Evolutionary conservation across 495 filamentous ascomycete genomes (phyloP), one percentile per base, ranked within the genome.

Genomic region (Penicillium goetzii): DNA sequence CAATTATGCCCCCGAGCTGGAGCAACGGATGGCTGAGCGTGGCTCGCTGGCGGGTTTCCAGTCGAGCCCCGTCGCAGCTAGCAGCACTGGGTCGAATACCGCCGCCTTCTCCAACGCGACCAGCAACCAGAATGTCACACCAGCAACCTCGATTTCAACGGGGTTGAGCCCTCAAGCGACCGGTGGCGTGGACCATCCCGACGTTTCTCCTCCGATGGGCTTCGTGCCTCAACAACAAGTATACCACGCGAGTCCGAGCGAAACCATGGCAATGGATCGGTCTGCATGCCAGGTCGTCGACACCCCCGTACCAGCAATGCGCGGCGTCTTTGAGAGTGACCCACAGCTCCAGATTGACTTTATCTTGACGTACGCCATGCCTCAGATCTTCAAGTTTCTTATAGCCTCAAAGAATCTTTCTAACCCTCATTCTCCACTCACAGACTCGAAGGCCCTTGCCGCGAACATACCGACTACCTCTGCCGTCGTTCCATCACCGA

Each of bases 361-460:
- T 82, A 93, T 98, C 56, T 85, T 97, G 78, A 91, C 90, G 92
- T 97, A 91, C 80, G 92, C 86, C 71, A 59, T 65, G 38, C 50
- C 25, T 41, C 40, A 7, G 11, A 43, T 51, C 50, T 23, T 50
- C 43, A 17, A 25, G 40, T 41, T 33, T n/a, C 32, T 51, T 34
- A 21, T n/a, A 53, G 7, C 30, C 9, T 25, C 28, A 3, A 34
- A 12, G n/a, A 56, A 51, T 32, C 41, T 56, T 56, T 45, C 70
- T 67, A 67, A 72, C 69, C 33, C 58, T 56, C 19, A 12, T 47
- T 36, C 23, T 32, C 10, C 51, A 6, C 14, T 30, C n/a, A 72
- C 77, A 97, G 94, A 75, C 88, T 99, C 76, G 95, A 99, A 83
- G 86, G 87, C 66, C 92, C 92, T 11, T 99, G 95, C 83, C 94